A percentile compares a stretch with the other conserved stretches of the same genome.
Evolutionary conservation across 192 early-diverging fungal species (phyloP).

Genomic region (Dimargaris cristalligena): DNA sequence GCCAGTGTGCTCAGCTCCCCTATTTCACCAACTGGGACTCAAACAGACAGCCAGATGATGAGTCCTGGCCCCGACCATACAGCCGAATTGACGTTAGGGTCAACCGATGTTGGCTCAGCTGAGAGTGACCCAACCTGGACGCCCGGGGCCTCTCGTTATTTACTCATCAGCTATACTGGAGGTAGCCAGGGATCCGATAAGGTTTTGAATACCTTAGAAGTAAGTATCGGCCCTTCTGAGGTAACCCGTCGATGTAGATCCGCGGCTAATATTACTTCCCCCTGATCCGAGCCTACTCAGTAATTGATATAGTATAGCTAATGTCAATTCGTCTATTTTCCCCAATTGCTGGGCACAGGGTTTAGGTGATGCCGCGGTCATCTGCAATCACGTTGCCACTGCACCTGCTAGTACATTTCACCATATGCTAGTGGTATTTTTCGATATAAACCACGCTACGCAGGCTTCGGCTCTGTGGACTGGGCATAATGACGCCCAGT

Average conservation of each 20-base stretch:
- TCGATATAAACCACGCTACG: neutral
- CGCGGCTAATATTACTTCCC: no score
- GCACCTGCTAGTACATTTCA: neutral
- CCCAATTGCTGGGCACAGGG: neutral
- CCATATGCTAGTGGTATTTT: neutral
- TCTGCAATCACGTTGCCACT: conserved; percentile 6
- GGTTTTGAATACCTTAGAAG: neutral
- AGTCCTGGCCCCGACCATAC: neutral
- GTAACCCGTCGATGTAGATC: neutral
- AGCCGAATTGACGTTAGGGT: neutral
- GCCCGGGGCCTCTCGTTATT: neutral
- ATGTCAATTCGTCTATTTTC: neutral
- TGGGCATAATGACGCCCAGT: no score
- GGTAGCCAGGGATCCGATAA: no score
- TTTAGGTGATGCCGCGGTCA: neutral
- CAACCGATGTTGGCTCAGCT: neutral
- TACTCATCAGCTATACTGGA: conserved; percentile 2
- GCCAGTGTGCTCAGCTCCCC: neutral
- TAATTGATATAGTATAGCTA: neutral
- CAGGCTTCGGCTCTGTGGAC: neutral
- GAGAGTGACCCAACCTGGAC: neutral
- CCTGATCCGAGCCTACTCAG: neutral
- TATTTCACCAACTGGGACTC: neutral
- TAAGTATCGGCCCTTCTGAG: neutral
- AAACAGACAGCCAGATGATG: neutral